These are phyloP conservation scores for Coemansia sp. DNA, from an alignment of 192 early-diverging fungal species.

Conservation along the genomic window DNA sequence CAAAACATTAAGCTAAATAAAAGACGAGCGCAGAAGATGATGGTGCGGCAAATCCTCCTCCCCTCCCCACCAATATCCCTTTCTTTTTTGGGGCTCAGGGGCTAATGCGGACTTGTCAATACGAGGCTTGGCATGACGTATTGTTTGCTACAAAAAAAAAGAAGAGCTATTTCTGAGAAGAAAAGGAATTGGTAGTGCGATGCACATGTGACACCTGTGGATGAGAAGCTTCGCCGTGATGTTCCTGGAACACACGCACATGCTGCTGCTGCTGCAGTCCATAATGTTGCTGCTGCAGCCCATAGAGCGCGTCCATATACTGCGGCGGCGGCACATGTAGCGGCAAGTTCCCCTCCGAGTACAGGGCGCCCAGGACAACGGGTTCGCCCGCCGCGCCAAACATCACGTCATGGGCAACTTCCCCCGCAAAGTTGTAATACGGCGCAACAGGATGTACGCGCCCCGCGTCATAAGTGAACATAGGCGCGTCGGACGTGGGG, in stretches of 20 bases:
- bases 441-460: neutral
- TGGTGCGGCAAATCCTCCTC: no score
- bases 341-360: neutral
- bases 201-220: neutral
- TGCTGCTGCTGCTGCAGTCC: neutral
- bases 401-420: neutral
- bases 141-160: no score
- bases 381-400: neutral
- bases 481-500: neutral
- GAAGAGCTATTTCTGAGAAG: no score
- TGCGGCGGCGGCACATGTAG: neutral
- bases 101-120: no score
- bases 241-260: neutral
- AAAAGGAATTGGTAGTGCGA: neutral
- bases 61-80: no score
- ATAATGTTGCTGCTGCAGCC: constrained; percentile 7
- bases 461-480: no score
- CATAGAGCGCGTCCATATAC: neutral
- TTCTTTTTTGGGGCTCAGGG: no score
- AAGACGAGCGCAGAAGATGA: neutral
- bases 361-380: neutral
- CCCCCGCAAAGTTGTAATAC: neutral
- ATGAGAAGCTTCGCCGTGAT: neutral
- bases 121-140: no score
- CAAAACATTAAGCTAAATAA: neutral